Evolutionary conservation across 2,329 filamentous ascomycete genomes (phyloP).

Genomic region (Sporothrix brunneoviolacea): DNA sequence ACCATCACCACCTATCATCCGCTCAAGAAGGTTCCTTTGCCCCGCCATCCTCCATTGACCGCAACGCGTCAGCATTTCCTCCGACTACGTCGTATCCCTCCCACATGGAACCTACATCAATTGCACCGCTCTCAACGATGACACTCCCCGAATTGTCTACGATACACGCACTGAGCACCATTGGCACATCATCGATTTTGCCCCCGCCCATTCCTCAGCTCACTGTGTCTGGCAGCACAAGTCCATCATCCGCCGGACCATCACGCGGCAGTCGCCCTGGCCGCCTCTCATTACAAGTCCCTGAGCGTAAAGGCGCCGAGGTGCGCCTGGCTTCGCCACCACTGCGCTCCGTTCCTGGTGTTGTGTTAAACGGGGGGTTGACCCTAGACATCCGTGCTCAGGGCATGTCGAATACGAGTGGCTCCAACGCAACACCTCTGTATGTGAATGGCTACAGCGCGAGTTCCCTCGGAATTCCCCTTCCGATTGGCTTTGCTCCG

Average conservation of each 20-base stretch:
- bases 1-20: slow-evolving; percentile 17
- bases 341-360: slow-evolving; percentile 8
- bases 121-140: background rate
- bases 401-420: background rate
- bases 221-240: background rate
- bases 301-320: slow-evolving; percentile 29
- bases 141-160: background rate
- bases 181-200: background rate
- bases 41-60: slow-evolving; percentile 54
- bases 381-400: background rate
- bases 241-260: background rate
- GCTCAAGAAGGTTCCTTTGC: slow-evolving; percentile 53
- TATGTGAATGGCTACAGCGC: background rate
- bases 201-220: background rate
- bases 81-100: background rate
- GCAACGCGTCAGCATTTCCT: slow-evolving; percentile 21
- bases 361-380: slow-evolving; percentile 20
- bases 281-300: slow-evolving; percentile 56
- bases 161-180: background rate
- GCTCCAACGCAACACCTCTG: background rate
- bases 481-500: background rate
- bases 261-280: slow-evolving; percentile 31
- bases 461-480: background rate
- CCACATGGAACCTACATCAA: background rate
- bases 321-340: slow-evolving; percentile 28